Conservation (phyloP, 495 filamentous ascomycete species). For the Endocarpon pusillum region DNA sequence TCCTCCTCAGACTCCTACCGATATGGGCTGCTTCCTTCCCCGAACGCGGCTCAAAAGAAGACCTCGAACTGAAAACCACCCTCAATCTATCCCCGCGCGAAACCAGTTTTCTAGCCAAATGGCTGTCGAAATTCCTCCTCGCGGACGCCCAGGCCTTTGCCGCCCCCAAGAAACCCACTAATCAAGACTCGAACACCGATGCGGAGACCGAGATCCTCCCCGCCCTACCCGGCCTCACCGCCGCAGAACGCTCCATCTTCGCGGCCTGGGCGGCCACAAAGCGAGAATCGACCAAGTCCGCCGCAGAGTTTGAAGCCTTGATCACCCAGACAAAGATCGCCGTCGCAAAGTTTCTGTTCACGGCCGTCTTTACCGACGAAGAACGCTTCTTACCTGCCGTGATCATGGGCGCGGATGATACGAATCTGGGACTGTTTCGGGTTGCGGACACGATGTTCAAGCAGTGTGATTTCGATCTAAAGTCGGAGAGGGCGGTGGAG, state of each 20-base stretch:
- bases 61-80: slow-evolving; percentile 43
- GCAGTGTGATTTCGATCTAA: slow-evolving; percentile 45
- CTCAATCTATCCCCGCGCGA: slow-evolving; percentile 56
- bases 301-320: too few relatives aligned
- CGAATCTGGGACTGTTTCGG: slow-evolving; percentile 64
- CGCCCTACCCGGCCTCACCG: slow-evolving; percentile 51
- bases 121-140: slow-evolving; percentile 67
- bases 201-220: slow-evolving; percentile 27
- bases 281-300: background rate
- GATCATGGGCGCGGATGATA: slow-evolving; percentile 54
- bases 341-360: slow-evolving; percentile 54
- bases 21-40: too few relatives aligned
- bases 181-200: too few relatives aligned
- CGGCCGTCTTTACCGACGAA: slow-evolving; percentile 63
- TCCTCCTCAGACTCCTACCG: slow-evolving; percentile 58
- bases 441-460: slow-evolving; percentile 76
- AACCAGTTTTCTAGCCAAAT: slow-evolving; percentile 53
- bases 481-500: slow-evolving; percentile 44
- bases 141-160: slow-evolving; percentile 16
- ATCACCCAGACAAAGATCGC: slow-evolving; percentile 45
- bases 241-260: slow-evolving; percentile 59
- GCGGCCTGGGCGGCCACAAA: slow-evolving; percentile 43
- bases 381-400: slow-evolving; percentile 73
- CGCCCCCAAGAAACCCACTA: too few relatives aligned
- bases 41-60: slow-evolving; percentile 60